Evolutionary conservation across 2,329 filamentous ascomycete species (phyloP).

Genomic region (Fusarium redolens): DNA sequence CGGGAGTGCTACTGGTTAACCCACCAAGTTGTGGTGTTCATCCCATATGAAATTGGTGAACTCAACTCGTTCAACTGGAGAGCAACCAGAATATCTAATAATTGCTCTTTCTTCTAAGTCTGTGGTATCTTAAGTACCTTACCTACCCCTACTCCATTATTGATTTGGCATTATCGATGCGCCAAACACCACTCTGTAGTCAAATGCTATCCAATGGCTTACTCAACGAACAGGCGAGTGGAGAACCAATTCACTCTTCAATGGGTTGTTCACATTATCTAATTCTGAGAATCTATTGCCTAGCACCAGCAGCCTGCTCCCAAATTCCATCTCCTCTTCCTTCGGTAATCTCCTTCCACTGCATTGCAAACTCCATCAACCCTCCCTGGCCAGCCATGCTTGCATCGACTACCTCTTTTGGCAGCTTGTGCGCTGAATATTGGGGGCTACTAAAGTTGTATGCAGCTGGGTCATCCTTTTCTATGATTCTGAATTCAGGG

Average conservation of each 20-base stretch:
- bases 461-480: conserved; percentile 86
- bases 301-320: conserved; percentile 47
- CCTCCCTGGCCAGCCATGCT: conserved; percentile 76
- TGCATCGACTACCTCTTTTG: conserved; percentile 87
- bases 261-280: not conserved
- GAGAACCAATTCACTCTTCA: not conserved
- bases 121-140: too few species aligned
- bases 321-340: conserved; percentile 55
- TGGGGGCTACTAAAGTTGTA: conserved; percentile 87
- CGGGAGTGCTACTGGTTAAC: not conserved
- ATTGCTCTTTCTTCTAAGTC: not conserved
- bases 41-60: not conserved
- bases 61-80: not conserved
- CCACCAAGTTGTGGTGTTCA: not conserved
- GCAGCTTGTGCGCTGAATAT: conserved; percentile 95
- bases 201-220: not conserved
- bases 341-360: conserved; percentile 74
- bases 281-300: conserved; percentile 2
- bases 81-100: not conserved
- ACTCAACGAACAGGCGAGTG: not conserved
- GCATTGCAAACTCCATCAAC: conserved; percentile 81
- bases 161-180: not conserved
- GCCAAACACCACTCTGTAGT: not conserved
- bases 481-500: conserved; percentile 85
- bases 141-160: not conserved